These are phyloP conservation scores for Pseudisothecium myosuroides DNA, from an alignment of 225 moss, liverwort and hornwort species.

Conservation along the genomic window DNA sequence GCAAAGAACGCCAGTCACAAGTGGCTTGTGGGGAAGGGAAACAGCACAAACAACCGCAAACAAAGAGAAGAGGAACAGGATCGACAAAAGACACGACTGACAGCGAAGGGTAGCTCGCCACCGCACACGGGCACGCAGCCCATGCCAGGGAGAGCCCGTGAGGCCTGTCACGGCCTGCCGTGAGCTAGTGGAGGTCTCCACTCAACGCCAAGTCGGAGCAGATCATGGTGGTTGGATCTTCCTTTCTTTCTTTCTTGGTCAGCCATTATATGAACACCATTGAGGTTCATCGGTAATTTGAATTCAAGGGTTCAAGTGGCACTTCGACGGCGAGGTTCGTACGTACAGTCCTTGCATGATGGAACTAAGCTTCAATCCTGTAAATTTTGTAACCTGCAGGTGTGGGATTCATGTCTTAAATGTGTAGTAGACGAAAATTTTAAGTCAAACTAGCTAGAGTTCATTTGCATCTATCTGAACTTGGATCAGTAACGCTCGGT, in stretches of 20 bases:
- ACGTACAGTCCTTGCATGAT: background rate
- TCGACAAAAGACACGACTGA: too few species aligned
- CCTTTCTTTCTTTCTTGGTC: background rate
- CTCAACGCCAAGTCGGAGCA: too few species aligned
- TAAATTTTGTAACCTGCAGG: background rate
- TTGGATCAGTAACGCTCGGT: background rate
- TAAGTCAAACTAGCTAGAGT: background rate
- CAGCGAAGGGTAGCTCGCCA: too few species aligned
- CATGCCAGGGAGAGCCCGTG: too few species aligned
- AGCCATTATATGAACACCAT: background rate
- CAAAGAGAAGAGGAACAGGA: too few species aligned
- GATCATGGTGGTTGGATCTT: background rate
- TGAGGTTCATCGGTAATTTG: too few species aligned
- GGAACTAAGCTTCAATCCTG: background rate
- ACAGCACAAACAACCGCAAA: too few species aligned
- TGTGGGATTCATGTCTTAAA: background rate
- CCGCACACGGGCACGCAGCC: too few species aligned
- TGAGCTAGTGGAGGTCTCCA: too few species aligned
- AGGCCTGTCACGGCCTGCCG: too few species aligned
- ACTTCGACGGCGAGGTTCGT: background rate
- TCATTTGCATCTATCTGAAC: background rate
- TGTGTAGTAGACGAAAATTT: background rate
- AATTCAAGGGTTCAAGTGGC: background rate
- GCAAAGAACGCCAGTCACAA: too few species aligned
- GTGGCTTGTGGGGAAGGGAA: too few species aligned